Base-by-base conservation (phyloP, 768 basidiomycete species). In the Boletus sp. region DNA sequence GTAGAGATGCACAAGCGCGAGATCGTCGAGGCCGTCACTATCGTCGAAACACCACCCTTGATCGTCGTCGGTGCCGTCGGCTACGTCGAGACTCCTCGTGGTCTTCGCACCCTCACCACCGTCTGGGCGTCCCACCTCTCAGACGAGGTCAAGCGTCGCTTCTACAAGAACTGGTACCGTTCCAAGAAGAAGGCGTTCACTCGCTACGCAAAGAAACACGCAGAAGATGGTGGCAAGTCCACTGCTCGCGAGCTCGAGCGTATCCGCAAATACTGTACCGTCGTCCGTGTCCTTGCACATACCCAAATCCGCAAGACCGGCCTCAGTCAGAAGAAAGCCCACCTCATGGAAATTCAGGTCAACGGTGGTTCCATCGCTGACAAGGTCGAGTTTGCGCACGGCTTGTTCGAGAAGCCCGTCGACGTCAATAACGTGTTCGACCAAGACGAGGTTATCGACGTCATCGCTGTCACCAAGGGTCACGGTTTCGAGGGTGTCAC, bases 101-200 rank as follows among this genome's bases (percentile, higher is more conserved):
- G 97, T 70, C 89, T 99, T 64, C 94, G 97, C 72, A 93, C 94
- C 41, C 90, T 99, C 71, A 98, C 97, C 71, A 99, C 97, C 59
- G 95, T 97, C 75, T 93, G 91, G 97, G 95, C 97, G 47, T 90
- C 92, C 66, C 97, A 99, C 76, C 85, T 99, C 42, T 95, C 93
- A 39, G 97, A 98, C 75, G 95, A 98, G 75, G 74, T 98, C 75
- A 99, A 96, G 80, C 92, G 97, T 71, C 87, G 97, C 67, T 98
- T 99, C 89, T 98, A 98, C 90, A 95, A 94, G 84, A 97, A 96
- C 85, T 98, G 96, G 95, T 98, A 98, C 83, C 89, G 92, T 67
- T 96, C 94, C 49, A 99, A 99, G 91, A 98, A 98, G 86, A 99
- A 99, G 88, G 97, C 97, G 40, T 99, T 98, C 86, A 99, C 97